A percentile compares a stretch with the other conserved stretches of the same genome.
phyloP scores from a whole-genome alignment of 306 rosid genomes.

The Geum urbanum region DNA sequence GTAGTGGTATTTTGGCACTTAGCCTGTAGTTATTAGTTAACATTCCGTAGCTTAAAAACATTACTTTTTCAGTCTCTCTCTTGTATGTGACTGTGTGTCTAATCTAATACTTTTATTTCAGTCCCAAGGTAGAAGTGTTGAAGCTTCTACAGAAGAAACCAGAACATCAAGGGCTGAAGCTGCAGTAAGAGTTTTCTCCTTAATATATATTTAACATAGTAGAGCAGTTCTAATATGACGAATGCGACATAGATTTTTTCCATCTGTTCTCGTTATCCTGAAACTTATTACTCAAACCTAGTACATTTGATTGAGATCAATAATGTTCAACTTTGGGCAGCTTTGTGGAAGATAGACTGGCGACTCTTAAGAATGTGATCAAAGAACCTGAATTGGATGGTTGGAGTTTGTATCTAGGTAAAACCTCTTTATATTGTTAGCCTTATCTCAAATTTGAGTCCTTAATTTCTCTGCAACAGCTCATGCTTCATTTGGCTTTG shows the following conservation, averaged over 20 bases:
- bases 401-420: conserved; percentile 88
- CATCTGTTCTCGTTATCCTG: neutral
- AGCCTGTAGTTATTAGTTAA: neutral
- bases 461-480: neutral
- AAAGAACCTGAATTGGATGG: conserved; percentile 76
- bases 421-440: neutral
- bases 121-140: conserved; percentile 82
- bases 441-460: neutral
- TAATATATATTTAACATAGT: neutral
- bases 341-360: conserved; percentile 84
- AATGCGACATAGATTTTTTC: neutral
- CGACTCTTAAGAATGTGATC: conserved; percentile 76
- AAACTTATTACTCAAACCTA: conserved; percentile 2
- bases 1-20: neutral
- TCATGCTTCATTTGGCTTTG: neutral
- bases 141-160: conserved; percentile 78
- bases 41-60: neutral
- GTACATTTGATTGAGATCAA: conserved; percentile 16
- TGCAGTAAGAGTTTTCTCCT: conserved; percentile 58
- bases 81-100: neutral
- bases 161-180: conserved; percentile 66
- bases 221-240: neutral
- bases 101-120: conserved; percentile 23
- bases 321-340: conserved; percentile 35
- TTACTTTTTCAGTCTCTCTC: neutral